These are phyloP conservation scores for Tetradesmus obliquus DNA, from an alignment of 139 green algal genomes.

Conservation along the genomic window DNA sequence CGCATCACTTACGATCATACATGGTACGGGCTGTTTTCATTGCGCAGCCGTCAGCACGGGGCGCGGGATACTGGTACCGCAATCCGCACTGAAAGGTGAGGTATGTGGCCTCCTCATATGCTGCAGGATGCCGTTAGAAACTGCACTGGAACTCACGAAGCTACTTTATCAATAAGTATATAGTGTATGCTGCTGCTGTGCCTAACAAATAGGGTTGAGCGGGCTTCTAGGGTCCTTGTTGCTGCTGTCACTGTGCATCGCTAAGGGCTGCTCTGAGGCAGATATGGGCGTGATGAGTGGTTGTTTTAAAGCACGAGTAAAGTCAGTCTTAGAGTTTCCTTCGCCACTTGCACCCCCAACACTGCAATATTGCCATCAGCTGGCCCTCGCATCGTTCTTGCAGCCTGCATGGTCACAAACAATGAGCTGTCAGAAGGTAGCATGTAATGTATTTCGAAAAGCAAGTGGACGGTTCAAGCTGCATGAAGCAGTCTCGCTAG, in stretches of 20 bases:
- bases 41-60: neutral
- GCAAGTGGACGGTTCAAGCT: slow-evolving; percentile 45
- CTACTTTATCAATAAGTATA: too few species aligned
- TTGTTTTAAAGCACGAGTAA: neutral
- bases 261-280: neutral
- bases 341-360: neutral
- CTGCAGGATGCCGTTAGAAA: neutral
- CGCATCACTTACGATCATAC: neutral
- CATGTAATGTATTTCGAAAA: neutral
- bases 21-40: too few species aligned
- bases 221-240: neutral
- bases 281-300: neutral
- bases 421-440: neutral
- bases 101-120: neutral
- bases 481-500: slow-evolving; percentile 36
- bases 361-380: neutral
- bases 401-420: neutral
- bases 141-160: neutral
- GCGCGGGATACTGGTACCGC: neutral
- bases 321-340: neutral
- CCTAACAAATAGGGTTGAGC: neutral
- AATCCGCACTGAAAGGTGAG: neutral
- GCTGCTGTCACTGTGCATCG: neutral
- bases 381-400: neutral
- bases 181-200: neutral